Evolutionary conservation across 2,329 filamentous ascomycete genomes (phyloP).

Genomic region (Paracoccidioides brasiliensis): DNA sequence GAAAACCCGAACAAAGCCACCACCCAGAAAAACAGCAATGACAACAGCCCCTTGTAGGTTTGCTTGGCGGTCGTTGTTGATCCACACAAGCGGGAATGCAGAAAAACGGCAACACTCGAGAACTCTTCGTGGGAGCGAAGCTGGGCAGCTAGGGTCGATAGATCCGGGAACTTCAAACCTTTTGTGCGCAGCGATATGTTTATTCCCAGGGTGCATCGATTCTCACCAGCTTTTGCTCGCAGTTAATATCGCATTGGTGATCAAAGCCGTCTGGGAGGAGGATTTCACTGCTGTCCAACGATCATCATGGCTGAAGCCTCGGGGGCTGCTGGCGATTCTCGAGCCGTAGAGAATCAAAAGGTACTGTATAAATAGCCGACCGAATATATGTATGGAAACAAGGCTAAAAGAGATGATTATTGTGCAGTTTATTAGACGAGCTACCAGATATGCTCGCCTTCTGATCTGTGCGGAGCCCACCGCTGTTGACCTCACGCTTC

Average conservation of each 20-base stretch:
- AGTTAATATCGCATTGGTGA: background rate
- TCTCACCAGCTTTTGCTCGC: background rate
- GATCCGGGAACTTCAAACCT: background rate
- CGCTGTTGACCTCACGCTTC: slow-evolving; percentile 9
- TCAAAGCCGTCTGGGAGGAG: background rate
- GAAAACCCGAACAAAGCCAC: no score
- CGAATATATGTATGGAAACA: background rate
- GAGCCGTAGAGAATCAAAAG: background rate
- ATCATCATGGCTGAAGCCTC: background rate
- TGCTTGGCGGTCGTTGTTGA: background rate
- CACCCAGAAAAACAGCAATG: no score
- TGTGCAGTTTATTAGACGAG: background rate
- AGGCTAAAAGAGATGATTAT: background rate
- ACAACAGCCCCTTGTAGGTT: background rate
- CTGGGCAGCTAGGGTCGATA: no score
- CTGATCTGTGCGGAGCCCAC: slow-evolving; percentile 11
- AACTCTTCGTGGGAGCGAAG: background rate
- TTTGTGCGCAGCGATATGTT: background rate
- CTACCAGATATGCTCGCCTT: slow-evolving; percentile 8
- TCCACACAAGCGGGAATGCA: background rate
- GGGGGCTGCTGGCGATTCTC: background rate
- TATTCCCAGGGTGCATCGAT: background rate
- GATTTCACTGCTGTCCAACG: background rate
- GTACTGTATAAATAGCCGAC: background rate
- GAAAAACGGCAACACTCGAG: background rate